These are phyloP conservation scores for Conringia planisiliqua DNA, from an alignment of 345 rosid species.

Conservation along the genomic window DNA sequence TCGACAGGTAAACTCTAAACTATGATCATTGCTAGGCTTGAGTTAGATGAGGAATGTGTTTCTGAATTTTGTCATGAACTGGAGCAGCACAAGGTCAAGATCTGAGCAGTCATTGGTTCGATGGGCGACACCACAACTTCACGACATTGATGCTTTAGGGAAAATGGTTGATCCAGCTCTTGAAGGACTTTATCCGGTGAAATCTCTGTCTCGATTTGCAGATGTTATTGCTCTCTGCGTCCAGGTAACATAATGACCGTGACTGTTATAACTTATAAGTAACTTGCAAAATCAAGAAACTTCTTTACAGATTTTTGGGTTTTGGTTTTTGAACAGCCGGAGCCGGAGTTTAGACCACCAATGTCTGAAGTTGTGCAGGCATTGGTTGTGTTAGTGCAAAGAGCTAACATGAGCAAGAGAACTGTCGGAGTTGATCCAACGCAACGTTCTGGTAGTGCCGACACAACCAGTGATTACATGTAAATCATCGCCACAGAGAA, in stretches of 20 bases:
- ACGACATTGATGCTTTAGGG: constrained; percentile 87
- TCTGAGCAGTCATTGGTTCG: constrained; percentile 91
- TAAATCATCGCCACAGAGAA: constrained; percentile 7
- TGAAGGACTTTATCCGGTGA: constrained; percentile 88
- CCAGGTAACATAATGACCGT: constrained; percentile 54
- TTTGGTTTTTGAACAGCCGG: constrained; percentile 52
- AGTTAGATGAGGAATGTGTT: not conserved
- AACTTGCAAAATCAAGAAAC: not conserved
- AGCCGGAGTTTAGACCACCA: constrained; percentile 95
- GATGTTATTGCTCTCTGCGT: constrained; percentile 97
- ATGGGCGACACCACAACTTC: constrained; percentile 99
- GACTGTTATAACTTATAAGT: not conserved
- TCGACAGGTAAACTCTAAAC: constrained; percentile 59
- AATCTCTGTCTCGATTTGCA: constrained; percentile 95
- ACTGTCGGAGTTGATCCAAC: constrained; percentile 58
- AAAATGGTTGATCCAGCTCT: constrained; percentile 97
- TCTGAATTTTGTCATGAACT: not conserved
- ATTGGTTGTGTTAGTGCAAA: constrained; percentile 84
- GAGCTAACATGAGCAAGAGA: constrained; percentile 98
- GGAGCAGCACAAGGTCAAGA: constrained; percentile 78
- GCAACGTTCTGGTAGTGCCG: constrained; percentile 25
- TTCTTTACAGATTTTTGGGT: not conserved
- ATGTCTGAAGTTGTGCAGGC: constrained; percentile 98
- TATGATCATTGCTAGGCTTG: not conserved
- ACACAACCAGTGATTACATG: constrained; percentile 34